These are phyloP conservation scores for Fusarium napiforme DNA, from an alignment of 2,329 filamentous ascomycete species.

Conservation along the genomic window DNA sequence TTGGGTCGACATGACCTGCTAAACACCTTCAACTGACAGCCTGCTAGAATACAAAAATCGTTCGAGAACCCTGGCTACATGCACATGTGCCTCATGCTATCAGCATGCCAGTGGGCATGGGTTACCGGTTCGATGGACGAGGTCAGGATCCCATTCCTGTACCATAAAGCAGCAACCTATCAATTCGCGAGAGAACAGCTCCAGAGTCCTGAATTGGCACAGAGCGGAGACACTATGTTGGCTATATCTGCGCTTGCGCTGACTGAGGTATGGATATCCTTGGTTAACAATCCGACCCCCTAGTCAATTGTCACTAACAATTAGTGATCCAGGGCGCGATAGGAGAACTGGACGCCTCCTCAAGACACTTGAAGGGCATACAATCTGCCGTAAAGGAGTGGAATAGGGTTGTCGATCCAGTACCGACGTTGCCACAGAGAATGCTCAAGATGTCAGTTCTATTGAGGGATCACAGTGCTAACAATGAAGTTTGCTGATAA, in stretches of 20 bases:
- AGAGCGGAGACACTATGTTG: constrained; percentile 56
- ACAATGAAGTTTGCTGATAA: constrained; percentile 18
- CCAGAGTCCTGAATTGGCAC: constrained; percentile 50
- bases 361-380: constrained; percentile 55
- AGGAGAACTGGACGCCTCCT: constrained; percentile 56
- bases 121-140: constrained; percentile 57
- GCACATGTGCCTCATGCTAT: constrained; percentile 58
- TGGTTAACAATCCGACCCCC: background rate
- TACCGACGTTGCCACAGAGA: constrained; percentile 52
- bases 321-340: constrained; percentile 51
- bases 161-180: constrained; percentile 60
- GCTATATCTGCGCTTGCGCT: constrained; percentile 57
- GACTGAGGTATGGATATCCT: constrained; percentile 51
- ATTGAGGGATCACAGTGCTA: background rate
- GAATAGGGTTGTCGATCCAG: constrained; percentile 28
- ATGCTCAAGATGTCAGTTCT: constrained; percentile 50
- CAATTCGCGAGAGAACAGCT: constrained; percentile 58
- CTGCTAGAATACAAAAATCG: constrained; percentile 54
- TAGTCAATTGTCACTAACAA: constrained; percentile 15
- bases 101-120: constrained; percentile 59
- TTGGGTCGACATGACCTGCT: background rate
- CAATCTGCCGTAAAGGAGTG: constrained; percentile 44
- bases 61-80: constrained; percentile 58
- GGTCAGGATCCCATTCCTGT: constrained; percentile 57
- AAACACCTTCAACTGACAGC: constrained; percentile 25